These are phyloP conservation scores for Fagopyrum tataricum DNA, from an alignment of 148 eudicot genomes.

Conservation along the genomic window DNA sequence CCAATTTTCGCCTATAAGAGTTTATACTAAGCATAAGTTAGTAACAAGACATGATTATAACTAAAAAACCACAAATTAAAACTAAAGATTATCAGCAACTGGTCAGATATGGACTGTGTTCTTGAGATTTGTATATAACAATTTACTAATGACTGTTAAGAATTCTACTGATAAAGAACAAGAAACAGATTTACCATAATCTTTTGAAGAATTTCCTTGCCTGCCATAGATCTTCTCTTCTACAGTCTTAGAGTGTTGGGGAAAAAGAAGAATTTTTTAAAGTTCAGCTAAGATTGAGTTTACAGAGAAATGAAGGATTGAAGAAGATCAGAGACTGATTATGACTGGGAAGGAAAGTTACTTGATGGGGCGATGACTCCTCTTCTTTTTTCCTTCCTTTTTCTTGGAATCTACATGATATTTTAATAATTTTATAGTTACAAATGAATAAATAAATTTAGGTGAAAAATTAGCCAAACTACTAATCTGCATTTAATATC, in stretches of 20 bases:
- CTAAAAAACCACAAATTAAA: no score
- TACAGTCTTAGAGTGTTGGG: neutral
- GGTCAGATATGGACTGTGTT: no score
- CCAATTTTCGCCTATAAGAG: conserved; percentile 5
- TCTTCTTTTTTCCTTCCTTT: neutral
- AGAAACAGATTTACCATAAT: neutral
- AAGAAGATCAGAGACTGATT: neutral
- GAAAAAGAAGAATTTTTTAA: neutral
- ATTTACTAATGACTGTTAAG: neutral
- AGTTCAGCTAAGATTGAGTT: neutral
- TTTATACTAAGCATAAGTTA: no score
- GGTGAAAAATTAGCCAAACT: no score
- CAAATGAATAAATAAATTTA: no score
- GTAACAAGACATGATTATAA: no score
- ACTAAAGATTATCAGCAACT: no score
- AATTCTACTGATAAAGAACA: neutral
- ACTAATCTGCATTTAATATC: no score
- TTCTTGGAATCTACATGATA: no score
- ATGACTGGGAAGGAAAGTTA: neutral
- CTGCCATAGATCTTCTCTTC: conserved; percentile 6
- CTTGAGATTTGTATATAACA: no score
- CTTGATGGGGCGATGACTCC: neutral
- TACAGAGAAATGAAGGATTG: neutral
- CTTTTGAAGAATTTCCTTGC: neutral
- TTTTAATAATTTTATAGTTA: no score